Evolutionary conservation across 1,139 yeast species (phyloP).

Genomic region (Yamadazyma spencermartinsiae): DNA sequence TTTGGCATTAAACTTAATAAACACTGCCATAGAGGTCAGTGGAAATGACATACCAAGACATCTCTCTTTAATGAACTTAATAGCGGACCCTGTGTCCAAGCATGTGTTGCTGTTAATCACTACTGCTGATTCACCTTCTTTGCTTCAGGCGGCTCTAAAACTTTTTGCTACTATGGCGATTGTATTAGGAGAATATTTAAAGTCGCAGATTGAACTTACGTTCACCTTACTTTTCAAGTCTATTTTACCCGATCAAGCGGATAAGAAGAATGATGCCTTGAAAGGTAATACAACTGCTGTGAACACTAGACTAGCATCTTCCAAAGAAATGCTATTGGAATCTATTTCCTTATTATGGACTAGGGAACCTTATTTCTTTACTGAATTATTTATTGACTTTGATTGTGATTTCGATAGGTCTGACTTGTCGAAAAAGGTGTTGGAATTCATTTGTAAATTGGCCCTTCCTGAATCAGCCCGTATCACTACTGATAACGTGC

Average conservation of each 20-base stretch:
- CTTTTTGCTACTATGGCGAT: constrained; percentile 68
- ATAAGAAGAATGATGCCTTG: constrained; percentile 20
- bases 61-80: constrained; percentile 63
- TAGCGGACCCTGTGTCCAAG: constrained; percentile 80
- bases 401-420: constrained; percentile 91
- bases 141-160: constrained; percentile 75
- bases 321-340: constrained; percentile 82
- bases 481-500: constrained; percentile 81
- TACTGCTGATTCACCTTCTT: constrained; percentile 61
- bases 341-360: constrained; percentile 83
- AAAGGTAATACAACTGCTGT: constrained; percentile 25
- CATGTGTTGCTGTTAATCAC: constrained; percentile 80
- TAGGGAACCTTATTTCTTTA: constrained; percentile 76
- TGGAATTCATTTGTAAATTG: constrained; percentile 71
- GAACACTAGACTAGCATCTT: constrained; percentile 31
- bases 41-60: constrained; percentile 69
- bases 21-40: constrained; percentile 78
- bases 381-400: constrained; percentile 74
- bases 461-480: constrained; percentile 80
- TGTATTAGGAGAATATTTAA: constrained; percentile 57
- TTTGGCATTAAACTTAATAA: constrained; percentile 75
- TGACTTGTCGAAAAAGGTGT: constrained; percentile 69
- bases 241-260: constrained; percentile 37
- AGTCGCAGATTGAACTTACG: constrained; percentile 69
- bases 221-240: constrained; percentile 58